phyloP scores from a whole-genome alignment of 2,329 filamentous ascomycete species.

The Fusarium napiforme region DNA sequence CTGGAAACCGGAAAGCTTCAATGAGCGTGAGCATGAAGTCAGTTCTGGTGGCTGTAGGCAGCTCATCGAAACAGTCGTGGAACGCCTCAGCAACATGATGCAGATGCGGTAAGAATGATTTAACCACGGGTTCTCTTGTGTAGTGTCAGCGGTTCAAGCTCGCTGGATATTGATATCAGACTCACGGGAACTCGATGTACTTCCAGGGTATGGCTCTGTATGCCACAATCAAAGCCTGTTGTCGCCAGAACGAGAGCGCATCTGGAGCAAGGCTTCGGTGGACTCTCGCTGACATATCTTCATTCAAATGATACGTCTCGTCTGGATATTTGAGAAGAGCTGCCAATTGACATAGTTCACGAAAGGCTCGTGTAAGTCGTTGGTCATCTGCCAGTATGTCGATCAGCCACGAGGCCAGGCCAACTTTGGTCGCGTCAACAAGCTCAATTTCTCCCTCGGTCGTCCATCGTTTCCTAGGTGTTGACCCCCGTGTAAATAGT shows the following conservation, averaged over 20 bases:
- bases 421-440: conserved; percentile 48
- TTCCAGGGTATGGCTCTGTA: conserved; percentile 40
- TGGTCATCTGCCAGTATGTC: conserved; percentile 20
- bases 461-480: conserved; percentile 41
- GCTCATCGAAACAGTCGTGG: conserved; percentile 26
- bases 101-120: conserved; percentile 33
- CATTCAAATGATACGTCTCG: conserved; percentile 32
- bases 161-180: background rate
- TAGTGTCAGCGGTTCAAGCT: conserved; percentile 15
- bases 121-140: conserved; percentile 25
- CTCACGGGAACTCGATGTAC: conserved; percentile 40
- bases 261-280: conserved; percentile 21
- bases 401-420: conserved; percentile 16
- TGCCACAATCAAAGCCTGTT: conserved; percentile 33
- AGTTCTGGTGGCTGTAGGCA: conserved; percentile 22
- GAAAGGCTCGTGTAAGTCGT: conserved; percentile 19
- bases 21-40: conserved; percentile 39
- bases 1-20: conserved; percentile 38
- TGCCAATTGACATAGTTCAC: conserved; percentile 17
- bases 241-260: conserved; percentile 28
- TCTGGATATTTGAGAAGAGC: conserved; percentile 24
- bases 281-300: conserved; percentile 28
- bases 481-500: conserved; percentile 36
- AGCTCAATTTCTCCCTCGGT: conserved; percentile 31
- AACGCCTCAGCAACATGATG: conserved; percentile 27